Evolutionary conservation across 78 protist genomes (phyloP).

Genomic region (Dictyostelium citrinum): DNA sequence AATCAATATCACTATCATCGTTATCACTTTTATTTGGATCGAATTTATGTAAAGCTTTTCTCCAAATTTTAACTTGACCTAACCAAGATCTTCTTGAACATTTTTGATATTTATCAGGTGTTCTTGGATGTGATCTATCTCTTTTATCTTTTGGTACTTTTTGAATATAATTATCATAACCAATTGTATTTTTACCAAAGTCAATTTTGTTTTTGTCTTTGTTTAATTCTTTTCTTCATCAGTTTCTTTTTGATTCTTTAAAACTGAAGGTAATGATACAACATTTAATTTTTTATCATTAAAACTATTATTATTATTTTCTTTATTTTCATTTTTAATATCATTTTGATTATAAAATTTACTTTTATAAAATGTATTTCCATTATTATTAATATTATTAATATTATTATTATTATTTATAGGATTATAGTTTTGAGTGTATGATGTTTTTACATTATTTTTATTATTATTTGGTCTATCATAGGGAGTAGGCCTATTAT

Average conservation of each 20-base stretch:
- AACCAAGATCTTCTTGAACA: constrained; percentile 81
- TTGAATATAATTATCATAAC: constrained; percentile 63
- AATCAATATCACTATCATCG: not conserved
- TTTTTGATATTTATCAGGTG: constrained; percentile 72
- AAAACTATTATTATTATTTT: not conserved
- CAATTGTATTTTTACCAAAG: constrained; percentile 85
- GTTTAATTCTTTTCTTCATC: constrained; percentile 69
- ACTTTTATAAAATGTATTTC: not conserved
- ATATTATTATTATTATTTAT: not conserved
- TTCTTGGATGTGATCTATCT: constrained; percentile 55
- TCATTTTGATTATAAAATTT: not conserved
- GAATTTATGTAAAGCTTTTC: constrained; percentile 77
- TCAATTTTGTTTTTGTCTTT: constrained; percentile 89
- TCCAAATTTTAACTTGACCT: constrained; percentile 81
- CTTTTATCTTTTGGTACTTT: constrained; percentile 20
- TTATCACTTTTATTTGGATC: constrained; percentile 58
- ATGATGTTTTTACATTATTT: not conserved
- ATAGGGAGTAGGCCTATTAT: not conserved
- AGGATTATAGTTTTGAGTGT: too few relatives aligned
- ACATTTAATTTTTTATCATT: not conserved
- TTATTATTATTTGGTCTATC: not conserved
- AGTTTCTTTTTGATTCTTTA: constrained; percentile 58
- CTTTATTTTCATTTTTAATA: not conserved
- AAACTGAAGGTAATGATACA: constrained; percentile 2
- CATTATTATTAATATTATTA: not conserved